phyloP scores from a whole-genome alignment of 2,329 filamentous ascomycete species.

The Penicillium sp. region DNA sequence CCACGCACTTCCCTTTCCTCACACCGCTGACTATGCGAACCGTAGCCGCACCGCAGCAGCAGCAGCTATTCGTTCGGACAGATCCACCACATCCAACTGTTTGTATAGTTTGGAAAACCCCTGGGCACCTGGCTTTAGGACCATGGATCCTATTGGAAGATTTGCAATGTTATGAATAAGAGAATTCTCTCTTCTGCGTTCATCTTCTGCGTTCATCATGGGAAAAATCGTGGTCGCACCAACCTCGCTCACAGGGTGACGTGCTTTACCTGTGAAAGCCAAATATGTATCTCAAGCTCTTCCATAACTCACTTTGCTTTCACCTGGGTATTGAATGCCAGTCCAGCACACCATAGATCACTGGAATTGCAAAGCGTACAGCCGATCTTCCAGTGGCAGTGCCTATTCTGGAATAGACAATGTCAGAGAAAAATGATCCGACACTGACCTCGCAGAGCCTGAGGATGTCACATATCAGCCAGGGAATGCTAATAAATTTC shows the following conservation, averaged over 20 bases:
- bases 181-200: neutral
- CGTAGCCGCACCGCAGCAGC: neutral
- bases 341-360: no score
- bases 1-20: neutral
- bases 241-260: neutral
- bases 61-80: neutral
- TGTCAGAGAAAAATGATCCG: no score
- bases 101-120: neutral
- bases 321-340: no score
- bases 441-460: no score
- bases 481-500: no score
- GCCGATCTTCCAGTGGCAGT: no score
- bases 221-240: neutral
- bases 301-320: no score
- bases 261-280: neutral
- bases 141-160: neutral
- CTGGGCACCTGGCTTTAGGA: neutral
- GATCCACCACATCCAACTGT: neutral
- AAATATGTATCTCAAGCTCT: neutral
- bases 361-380: no score
- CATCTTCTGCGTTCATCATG: neutral
- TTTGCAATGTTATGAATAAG: neutral
- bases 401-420: no score
- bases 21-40: no score
- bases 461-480: no score